These are phyloP conservation scores for Articulospora tetracladia DNA, from an alignment of 495 filamentous ascomycete species.

Conservation along the genomic window DNA sequence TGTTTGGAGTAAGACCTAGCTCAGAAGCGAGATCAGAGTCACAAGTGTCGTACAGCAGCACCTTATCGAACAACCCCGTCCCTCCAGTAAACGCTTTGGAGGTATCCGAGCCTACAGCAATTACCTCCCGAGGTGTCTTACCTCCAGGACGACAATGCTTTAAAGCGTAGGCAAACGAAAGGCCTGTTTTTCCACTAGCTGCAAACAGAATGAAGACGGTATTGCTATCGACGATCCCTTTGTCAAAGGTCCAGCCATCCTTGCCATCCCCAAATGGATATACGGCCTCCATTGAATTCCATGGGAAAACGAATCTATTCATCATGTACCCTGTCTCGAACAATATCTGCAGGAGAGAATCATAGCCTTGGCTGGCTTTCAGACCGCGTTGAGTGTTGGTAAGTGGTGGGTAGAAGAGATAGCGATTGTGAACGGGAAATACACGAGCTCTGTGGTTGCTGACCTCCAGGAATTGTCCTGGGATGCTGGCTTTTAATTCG, in stretches of 20 bases:
- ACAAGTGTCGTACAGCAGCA: slow-evolving; percentile 30
- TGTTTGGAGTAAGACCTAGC: slow-evolving; percentile 23
- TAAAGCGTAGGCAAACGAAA: slow-evolving; percentile 37
- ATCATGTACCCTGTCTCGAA: slow-evolving; percentile 46
- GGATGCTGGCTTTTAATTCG: not conserved
- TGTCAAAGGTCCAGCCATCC: slow-evolving; percentile 35
- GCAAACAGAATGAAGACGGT: slow-evolving; percentile 38
- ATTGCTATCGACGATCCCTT: slow-evolving; percentile 37
- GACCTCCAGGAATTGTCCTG: slow-evolving; percentile 37
- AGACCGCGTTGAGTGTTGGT: slow-evolving; percentile 12
- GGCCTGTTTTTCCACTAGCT: slow-evolving; percentile 47
- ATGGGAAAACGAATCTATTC: slow-evolving; percentile 41
- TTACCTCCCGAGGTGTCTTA: slow-evolving; percentile 26
- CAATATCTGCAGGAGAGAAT: slow-evolving; percentile 36
- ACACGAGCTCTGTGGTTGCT: slow-evolving; percentile 39
- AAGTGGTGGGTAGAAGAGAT: slow-evolving; percentile 28
- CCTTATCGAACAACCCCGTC: slow-evolving; percentile 34
- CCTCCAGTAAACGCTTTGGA: slow-evolving; percentile 28
- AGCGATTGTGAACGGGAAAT: slow-evolving; percentile 52
- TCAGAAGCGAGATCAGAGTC: slow-evolving; percentile 14
- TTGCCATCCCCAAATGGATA: slow-evolving; percentile 31
- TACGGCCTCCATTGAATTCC: slow-evolving; percentile 26
- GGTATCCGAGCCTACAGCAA: slow-evolving; percentile 33
- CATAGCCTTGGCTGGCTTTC: slow-evolving; percentile 32
- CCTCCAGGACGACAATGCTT: slow-evolving; percentile 20